Evolutionary conservation across 116 monocot genomes (phyloP).

Genomic region (Dioscorea cayenensis): DNA sequence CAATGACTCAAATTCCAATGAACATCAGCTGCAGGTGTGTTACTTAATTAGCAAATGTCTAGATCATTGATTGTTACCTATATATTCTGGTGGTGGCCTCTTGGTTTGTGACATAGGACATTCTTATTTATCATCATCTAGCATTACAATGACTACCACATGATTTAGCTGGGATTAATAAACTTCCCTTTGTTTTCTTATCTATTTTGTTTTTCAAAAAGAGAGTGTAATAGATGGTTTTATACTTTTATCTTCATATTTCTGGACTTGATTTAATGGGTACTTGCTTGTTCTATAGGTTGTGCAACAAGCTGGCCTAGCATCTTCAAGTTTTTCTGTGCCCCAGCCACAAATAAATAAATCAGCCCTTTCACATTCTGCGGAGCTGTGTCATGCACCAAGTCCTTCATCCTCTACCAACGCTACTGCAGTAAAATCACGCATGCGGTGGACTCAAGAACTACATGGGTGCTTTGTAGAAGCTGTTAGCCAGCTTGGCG

Average conservation of each 20-base stretch:
- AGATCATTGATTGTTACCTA: background rate
- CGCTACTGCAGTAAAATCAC: constrained; percentile 31
- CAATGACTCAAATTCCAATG: constrained; percentile 32
- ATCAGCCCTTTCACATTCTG: constrained; percentile 24
- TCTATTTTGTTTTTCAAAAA: background rate
- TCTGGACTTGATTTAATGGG: background rate
- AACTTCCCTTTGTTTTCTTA: background rate
- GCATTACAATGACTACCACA: background rate
- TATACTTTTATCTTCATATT: background rate
- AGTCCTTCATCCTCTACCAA: constrained; percentile 40
- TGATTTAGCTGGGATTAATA: background rate
- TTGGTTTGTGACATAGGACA: background rate
- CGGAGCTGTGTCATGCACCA: constrained; percentile 29
- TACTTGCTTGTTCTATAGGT: constrained; percentile 10
- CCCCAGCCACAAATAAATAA: constrained; percentile 27
- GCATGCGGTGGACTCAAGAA: constrained; percentile 80
- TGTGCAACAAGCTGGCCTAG: constrained; percentile 12
- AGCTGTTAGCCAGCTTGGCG: constrained; percentile 73
- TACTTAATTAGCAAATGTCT: background rate
- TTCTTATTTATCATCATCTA: background rate
- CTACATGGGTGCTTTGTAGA: constrained; percentile 68
- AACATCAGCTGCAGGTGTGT: constrained; percentile 47
- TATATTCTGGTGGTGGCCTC: background rate
- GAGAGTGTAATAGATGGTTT: background rate
- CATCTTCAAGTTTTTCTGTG: constrained; percentile 16